Base-by-base conservation (phyloP, 1,139 yeast genomes). In the Zygosaccharomyces sapae region DNA sequence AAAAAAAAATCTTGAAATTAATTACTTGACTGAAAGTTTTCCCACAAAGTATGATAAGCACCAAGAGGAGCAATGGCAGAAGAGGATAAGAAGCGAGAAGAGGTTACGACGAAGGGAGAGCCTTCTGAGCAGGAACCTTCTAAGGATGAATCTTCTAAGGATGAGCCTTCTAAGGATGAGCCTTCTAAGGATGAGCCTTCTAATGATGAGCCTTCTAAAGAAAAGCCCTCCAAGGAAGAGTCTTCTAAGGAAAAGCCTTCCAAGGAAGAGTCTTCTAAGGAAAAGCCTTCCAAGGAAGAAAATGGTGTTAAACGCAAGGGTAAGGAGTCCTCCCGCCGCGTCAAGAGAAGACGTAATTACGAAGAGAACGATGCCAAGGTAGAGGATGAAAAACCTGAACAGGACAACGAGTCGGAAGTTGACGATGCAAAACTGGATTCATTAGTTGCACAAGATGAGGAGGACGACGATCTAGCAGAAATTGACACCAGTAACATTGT, bases 401-500 rank as follows among this genome's bases (percentile, higher is more conserved):
- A 61, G 39, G 75, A 74, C 7, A 6, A 22, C 25, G 83, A 75
- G 3, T 77, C 72, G 3, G 84, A 77, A 2, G 74, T 75, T n/a
- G 82, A 78, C 41, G 84, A 80, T 44, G 83, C 75, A 34, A 78
- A 57, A 56, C 60, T 61, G 31, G 78, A 74, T 40, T 71, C 63
- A 41, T 45, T 68, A 33, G 65, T 66, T 31, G 76, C 73, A 30
- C 41, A 73, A 10, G 82, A 79, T 20, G 80, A 75, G 19, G 94
- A 82, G 34, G 95, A 86, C 38, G 95, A 87, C 59, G 94, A 85
- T 58, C 73, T 88, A 58, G 79, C 79, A 13, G 96, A 86, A 66
- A 87, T 90, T 58, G 96, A 89, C 63, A 75, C 84, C 37, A 72
- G 90, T 41, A 90, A 90, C 67, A 89, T 89, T 63, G 86, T 89